Evolutionary conservation across 176 grass and related monocot species (phyloP), one percentile per base, ranked within the genome.

Genomic region (Bromus sterilis): DNA sequence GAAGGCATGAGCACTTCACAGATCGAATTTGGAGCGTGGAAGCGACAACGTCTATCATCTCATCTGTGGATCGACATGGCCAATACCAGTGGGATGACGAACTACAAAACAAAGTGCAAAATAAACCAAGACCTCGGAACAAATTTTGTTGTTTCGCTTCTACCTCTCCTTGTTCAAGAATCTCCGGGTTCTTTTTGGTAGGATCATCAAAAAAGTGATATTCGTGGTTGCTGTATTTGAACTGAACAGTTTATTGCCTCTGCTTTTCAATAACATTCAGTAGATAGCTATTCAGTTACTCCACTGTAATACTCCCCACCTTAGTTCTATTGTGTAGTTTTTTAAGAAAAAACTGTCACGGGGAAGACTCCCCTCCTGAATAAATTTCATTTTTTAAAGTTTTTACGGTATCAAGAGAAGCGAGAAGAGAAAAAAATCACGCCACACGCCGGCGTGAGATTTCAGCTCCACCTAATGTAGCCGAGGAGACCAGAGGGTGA

Each of bases 71-170:
- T 26, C 23, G 23, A 9, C 46, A 29, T 12, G 16, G 31, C 36
- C 43, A 55, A 29, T 29, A 53, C 33, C 16, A 49, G 15, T 28
- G 63, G 63, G 64, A 41, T 6, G 28, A 51, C 48, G 16, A 56
- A 14, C 5, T 37, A n/a, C n/a, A n/a, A n/a, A 58, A 59, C 6
- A 71, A 85, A 72, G 3, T 29, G 68, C 32, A 11, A 16, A 85
- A 85, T 79, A 89, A 81, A 57, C 33, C 12, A 60, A 76, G n/a
- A 30, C 11, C 53, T 68, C 73, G n/a, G 6, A 43, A 42, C 18
- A 15, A 67, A 15, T 20, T 82, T 23, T 73, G 10, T 63, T 58
- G n/a, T 26, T 75, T 32, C 35, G 21, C 35, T 44, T 57, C 13
- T 5, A 29, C 58, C 20, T 39, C 51, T 53, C 58, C 16, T 33